Conservation (phyloP, 768 basidiomycete genomes). For the Suillus fuscotomentosus region DNA sequence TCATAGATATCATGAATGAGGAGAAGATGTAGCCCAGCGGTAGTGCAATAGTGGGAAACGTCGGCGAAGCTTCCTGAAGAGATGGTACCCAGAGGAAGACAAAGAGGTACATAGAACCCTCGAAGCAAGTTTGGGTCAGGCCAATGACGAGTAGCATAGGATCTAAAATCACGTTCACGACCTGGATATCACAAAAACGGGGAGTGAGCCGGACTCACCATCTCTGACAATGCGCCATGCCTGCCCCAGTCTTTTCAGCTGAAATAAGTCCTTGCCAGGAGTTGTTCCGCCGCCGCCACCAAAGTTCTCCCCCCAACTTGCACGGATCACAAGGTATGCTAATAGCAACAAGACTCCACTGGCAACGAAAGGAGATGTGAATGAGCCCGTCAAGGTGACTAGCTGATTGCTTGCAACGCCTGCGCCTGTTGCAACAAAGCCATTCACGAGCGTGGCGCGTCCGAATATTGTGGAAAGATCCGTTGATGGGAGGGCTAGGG, state of each 20-base stretch:
- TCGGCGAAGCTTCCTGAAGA: conserved; percentile 57
- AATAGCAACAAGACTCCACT: conserved; percentile 56
- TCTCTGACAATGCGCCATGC: conserved; percentile 57
- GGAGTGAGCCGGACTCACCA: conserved; percentile 32
- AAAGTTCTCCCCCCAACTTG: conserved; percentile 69
- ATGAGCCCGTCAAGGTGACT: conserved; percentile 50
- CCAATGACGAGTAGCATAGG: conserved; percentile 62
- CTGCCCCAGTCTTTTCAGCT: conserved; percentile 49
- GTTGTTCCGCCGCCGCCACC: conserved; percentile 51
- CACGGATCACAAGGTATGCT: conserved; percentile 54
- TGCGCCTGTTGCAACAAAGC: conserved; percentile 65
- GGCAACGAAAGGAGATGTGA: conserved; percentile 63
- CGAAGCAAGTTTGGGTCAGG: conserved; percentile 77
- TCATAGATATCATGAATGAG: conserved; percentile 80
- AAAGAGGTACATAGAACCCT: conserved; percentile 84
- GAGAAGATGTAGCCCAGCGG: conserved; percentile 82
- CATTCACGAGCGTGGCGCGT: conserved; percentile 70
- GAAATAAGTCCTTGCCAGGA: conserved; percentile 41
- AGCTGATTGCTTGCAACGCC: conserved; percentile 68
- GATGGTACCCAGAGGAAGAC: conserved; percentile 83
- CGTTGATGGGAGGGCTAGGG: conserved; percentile 47
- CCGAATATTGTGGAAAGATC: conserved; percentile 72
- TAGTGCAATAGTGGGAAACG: conserved; percentile 37
- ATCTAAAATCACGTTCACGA: conserved; percentile 38
- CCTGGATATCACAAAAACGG: not conserved